Evolutionary conservation across 2,329 filamentous ascomycete genomes (phyloP).

Genomic region (Diplocarpon rosae): DNA sequence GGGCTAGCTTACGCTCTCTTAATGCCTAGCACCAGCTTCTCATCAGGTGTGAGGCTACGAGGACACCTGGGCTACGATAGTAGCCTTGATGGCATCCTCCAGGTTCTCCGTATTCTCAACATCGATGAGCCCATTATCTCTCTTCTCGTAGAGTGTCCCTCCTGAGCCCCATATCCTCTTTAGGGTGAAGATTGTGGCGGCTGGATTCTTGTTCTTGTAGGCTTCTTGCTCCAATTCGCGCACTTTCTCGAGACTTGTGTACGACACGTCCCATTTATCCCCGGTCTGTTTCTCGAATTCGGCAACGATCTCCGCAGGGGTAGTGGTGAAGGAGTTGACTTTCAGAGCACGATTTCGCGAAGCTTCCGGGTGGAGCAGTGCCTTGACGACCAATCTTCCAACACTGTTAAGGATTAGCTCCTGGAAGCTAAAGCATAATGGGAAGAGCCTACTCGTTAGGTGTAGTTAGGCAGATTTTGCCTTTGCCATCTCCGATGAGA

Average conservation of each 20-base stretch:
- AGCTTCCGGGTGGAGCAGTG: slow-evolving; percentile 28
- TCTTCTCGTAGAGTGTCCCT: slow-evolving; percentile 57
- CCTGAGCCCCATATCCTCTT: slow-evolving; percentile 64
- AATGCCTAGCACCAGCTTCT: too few species aligned
- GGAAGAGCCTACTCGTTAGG: slow-evolving; percentile 57
- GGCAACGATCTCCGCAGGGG: slow-evolving; percentile 28
- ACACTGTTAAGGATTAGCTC: slow-evolving; percentile 36
- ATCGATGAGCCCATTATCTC: slow-evolving; percentile 52
- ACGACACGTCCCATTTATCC: slow-evolving; percentile 27
- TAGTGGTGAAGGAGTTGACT: slow-evolving; percentile 29
- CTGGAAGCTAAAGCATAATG: background rate
- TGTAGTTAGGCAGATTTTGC: slow-evolving; percentile 54
- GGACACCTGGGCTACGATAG: slow-evolving; percentile 14
- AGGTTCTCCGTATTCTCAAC: slow-evolving; percentile 43
- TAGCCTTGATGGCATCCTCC: slow-evolving; percentile 32
- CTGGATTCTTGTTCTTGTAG: slow-evolving; percentile 41
- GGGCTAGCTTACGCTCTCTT: too few species aligned
- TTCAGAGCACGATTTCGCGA: slow-evolving; percentile 27
- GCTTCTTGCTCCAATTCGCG: slow-evolving; percentile 45
- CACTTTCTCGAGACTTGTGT: slow-evolving; percentile 30
- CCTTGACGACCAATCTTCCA: slow-evolving; percentile 28
- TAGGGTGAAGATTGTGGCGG: slow-evolving; percentile 47
- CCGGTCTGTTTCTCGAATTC: slow-evolving; percentile 28
- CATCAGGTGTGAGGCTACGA: too few species aligned
- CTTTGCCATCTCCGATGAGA: slow-evolving; percentile 50